Percentiles rank a stretch among this genome's conserved stretches.
Evolutionary conservation across 371 early-diverging fungal species (phyloP).

Genomic region (Amoeboaphelidium protococcarum): DNA sequence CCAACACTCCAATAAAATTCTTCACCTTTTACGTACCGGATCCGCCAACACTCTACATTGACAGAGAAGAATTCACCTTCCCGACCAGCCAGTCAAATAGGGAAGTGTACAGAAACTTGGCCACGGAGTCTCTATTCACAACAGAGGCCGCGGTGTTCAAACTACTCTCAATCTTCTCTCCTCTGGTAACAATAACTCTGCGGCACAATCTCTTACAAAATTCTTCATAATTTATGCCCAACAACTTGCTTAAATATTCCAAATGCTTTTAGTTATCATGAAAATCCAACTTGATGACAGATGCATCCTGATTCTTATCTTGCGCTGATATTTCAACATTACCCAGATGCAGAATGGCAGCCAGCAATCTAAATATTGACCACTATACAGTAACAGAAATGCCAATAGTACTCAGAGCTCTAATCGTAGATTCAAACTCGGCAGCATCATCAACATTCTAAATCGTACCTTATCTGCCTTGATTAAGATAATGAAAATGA

Average conservation of each 20-base stretch:
- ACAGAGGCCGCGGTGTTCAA: constrained; percentile 40
- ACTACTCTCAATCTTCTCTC: not conserved
- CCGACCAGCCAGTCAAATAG: constrained; percentile 73
- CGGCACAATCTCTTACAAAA: constrained; percentile 11
- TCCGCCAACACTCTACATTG: constrained; percentile 19
- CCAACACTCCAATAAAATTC: constrained; percentile 66
- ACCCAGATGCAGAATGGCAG: constrained; percentile 56
- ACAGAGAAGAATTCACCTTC: constrained; percentile 39
- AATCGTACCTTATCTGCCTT: not conserved
- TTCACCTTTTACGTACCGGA: too few species aligned
- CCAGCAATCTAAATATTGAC: constrained; percentile 24
- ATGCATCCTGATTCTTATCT: too few species aligned
- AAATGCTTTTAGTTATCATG: constrained; percentile 9
- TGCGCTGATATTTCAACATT: constrained; percentile 37
- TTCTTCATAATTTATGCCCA: not conserved
- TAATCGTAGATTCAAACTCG: not conserved
- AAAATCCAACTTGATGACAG: constrained; percentile 12
- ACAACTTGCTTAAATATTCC: not conserved
- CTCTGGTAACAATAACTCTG: constrained; percentile 15
- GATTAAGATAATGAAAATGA: not conserved
- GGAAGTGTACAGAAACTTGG: constrained; percentile 31
- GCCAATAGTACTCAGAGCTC: not conserved
- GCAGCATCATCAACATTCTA: not conserved
- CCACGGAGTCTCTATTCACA: constrained; percentile 55
- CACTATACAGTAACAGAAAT: not conserved